Evolutionary conservation across 1,284 basidiomycete species (phyloP), one percentile per base, ranked within the genome.

Genomic region (Pseudozyma sp.): DNA sequence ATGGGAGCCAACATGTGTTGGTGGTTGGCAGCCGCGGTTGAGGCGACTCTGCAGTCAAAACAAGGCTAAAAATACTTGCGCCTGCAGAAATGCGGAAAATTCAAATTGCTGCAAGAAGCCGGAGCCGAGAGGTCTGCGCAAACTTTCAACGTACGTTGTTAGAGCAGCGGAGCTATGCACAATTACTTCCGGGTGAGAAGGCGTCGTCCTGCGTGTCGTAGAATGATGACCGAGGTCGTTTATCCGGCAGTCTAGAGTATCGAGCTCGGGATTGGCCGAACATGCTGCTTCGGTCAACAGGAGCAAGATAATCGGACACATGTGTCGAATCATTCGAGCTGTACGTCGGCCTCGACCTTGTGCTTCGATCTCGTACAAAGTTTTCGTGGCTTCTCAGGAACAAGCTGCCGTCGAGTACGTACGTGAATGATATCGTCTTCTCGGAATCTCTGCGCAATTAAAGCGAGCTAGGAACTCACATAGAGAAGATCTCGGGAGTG

Each of bases 21-120:
- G 25, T 31, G 39, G 25, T 18, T 18, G 43, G 53, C 53, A 55
- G 35, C 53, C 53, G 53, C 53, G 53, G 53, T 55, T 55, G 53
- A 55, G 18, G 16, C 12, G 39, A 40, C 3, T 4, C 8, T 55
- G 45, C 43, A 55, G 18, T 13, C 12, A n/a, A 40, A 13, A 40
- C 3, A 3, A 40, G 39, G 12, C 39, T 40, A 40, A 40, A 40
- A 40, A 40, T 40, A 40, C 11, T 40, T 31, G 25, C 25, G 25
- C 25, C 25, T 31, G 25, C 25, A 31, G 25, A 31, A 31, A 31
- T 31, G 25, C 25, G 25, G 25, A 31, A 31, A 31, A 31, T 31
- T 31, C 3, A 31, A 31, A 31, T 31, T 31, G 25, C 25, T 31
- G 25, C 25, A 40, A 13, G 16, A 40, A 39, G 4, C 16, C 39